These are phyloP conservation scores for Aspergillus luchuensis DNA, from an alignment of 2,329 filamentous ascomycete genomes.

Conservation along the genomic window DNA sequence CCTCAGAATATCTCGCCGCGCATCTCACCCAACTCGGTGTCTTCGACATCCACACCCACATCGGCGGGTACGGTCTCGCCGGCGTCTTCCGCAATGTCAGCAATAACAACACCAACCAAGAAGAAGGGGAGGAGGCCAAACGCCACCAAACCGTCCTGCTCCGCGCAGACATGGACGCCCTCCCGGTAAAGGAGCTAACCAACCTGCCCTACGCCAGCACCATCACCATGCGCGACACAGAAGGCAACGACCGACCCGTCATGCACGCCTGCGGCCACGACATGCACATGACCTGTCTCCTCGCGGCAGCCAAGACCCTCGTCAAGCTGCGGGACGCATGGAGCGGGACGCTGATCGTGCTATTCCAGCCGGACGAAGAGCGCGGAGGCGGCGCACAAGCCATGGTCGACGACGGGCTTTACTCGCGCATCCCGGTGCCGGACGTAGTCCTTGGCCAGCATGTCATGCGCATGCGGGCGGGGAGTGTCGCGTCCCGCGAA, in stretches of 20 bases:
- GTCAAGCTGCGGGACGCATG: conserved; percentile 50
- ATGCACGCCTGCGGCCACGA: conserved; percentile 67
- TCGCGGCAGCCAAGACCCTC: conserved; percentile 58
- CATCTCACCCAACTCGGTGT: conserved; percentile 41
- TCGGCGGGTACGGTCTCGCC: conserved; percentile 50
- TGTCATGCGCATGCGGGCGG: conserved; percentile 52
- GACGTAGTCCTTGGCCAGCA: conserved; percentile 61
- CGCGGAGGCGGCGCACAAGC: conserved; percentile 62
- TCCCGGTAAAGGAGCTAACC: conserved; percentile 53
- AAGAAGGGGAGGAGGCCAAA: no score
- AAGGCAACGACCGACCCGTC: conserved; percentile 55
- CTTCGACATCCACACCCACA: conserved; percentile 45
- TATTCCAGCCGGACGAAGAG: conserved; percentile 71
- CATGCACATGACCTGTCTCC: conserved; percentile 60
- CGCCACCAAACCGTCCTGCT: conserved; percentile 50
- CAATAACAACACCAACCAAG: no score
- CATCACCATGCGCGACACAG: conserved; percentile 48
- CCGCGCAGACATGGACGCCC: conserved; percentile 54
- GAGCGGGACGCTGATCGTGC: conserved; percentile 63
- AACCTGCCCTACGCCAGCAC: conserved; percentile 52
- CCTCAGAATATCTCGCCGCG: conserved; percentile 51
- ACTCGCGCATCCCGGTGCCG: conserved; percentile 53
- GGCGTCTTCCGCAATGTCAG: conserved; percentile 49
- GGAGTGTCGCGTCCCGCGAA: conserved; percentile 40
- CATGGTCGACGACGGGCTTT: conserved; percentile 64